phyloP scores from a whole-genome alignment of 2,329 filamentous ascomycete genomes.

The Alternaria triticina region DNA sequence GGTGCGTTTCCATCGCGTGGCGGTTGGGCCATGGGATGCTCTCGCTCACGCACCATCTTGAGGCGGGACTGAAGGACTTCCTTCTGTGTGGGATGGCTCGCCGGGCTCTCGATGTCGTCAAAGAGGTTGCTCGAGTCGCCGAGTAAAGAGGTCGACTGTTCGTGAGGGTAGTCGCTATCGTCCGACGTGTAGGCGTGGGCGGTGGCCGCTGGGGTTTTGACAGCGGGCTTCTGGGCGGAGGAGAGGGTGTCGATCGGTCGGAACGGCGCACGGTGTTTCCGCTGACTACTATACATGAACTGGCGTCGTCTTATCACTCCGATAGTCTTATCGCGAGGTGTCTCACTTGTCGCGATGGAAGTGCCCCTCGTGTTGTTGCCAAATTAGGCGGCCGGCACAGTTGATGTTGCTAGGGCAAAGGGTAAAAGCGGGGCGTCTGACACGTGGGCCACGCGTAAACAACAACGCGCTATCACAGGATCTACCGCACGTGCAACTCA shows the following conservation, averaged over 20 bases:
- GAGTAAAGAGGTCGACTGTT: constrained; percentile 24
- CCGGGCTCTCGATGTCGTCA: constrained; percentile 29
- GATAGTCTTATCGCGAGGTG: background rate
- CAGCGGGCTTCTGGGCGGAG: constrained; percentile 41
- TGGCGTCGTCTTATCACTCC: background rate
- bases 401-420: constrained; percentile 13
- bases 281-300: constrained; percentile 32
- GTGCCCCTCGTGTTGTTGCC: constrained; percentile 14
- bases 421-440: background rate
- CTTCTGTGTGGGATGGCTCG: background rate
- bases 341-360: background rate
- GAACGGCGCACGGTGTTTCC: constrained; percentile 41
- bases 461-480: constrained; percentile 13
- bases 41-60: constrained; percentile 61
- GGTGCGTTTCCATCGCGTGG: constrained; percentile 23
- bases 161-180: constrained; percentile 7
- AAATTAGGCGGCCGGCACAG: constrained; percentile 1
- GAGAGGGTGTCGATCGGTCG: constrained; percentile 44
- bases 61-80: constrained; percentile 4
- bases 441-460: constrained; percentile 12
- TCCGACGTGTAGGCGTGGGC: constrained; percentile 4
- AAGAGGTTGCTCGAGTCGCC: constrained; percentile 47
- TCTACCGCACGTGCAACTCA: background rate
- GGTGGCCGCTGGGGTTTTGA: constrained; percentile 14
- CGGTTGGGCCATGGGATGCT: constrained; percentile 50